A percentile compares a stretch with the other conserved stretches of the same genome.
These are phyloP conservation scores for Escovopsis weberi DNA, from an alignment of 2,329 filamentous ascomycete genomes.

Conservation along the genomic window DNA sequence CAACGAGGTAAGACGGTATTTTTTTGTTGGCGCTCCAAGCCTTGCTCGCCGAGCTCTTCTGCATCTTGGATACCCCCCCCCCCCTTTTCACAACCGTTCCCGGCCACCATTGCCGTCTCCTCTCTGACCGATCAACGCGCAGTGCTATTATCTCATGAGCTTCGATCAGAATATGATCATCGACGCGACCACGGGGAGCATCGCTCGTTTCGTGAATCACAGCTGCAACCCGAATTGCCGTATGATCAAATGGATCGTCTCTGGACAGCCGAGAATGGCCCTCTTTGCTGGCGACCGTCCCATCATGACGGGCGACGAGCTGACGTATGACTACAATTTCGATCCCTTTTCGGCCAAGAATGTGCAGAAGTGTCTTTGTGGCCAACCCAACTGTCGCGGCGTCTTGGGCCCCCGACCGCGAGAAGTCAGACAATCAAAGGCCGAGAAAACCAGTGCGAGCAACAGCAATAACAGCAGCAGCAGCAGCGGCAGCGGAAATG, in stretches of 20 bases:
- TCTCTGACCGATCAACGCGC: no score
- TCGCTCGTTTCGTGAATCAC: constrained; percentile 96
- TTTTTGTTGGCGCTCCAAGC: background rate
- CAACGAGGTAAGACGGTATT: constrained; percentile 53
- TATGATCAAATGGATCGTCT: constrained; percentile 97
- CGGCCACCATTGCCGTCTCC: no score
- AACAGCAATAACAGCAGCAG: no score
- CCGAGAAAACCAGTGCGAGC: constrained; percentile 11
- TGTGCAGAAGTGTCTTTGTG: constrained; percentile 51
- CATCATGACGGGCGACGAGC: constrained; percentile 87
- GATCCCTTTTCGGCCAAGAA: constrained; percentile 56
- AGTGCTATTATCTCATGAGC: constrained; percentile 98
- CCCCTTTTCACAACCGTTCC: no score
- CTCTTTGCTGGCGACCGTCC: constrained; percentile 82
- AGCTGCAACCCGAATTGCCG: constrained; percentile 92
- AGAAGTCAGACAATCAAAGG: constrained; percentile 36
- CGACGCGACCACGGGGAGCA: constrained; percentile 87
- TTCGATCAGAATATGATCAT: constrained; percentile 99
- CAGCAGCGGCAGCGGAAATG: no score
- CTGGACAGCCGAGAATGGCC: constrained; percentile 87
- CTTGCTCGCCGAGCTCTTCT: no score
- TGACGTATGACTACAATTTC: constrained; percentile 84
- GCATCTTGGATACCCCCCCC: background rate
- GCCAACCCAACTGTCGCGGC: constrained; percentile 47
- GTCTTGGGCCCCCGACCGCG: constrained; percentile 48